Base-by-base conservation (phyloP, 208 protist genomes). In the Trypanosoma boissoni region DNA sequence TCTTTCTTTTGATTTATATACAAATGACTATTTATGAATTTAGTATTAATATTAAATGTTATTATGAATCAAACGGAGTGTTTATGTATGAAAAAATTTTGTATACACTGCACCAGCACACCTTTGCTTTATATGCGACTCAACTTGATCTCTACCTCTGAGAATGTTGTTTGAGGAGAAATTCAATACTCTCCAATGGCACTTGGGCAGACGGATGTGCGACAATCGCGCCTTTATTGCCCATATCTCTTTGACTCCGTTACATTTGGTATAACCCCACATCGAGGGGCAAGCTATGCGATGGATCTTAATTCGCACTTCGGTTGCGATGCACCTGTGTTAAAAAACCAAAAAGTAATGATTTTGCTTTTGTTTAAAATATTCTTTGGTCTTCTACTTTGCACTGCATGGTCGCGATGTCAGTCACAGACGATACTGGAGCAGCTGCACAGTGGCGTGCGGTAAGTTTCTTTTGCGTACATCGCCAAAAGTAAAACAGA, bases 401-500 rank as follows among this genome's bases (percentile, higher is more conserved):
- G 67, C n/a, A 50, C 54, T 0, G 36, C 28, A n/a, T 91, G 77
- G 78, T 27, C 69, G 1, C 64, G 29, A 8, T 91, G 77, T 42
- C 77, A 91, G 45, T 32, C 28, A n/a, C 71, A 74, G 62, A 56
- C 67, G 9, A 42, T 80, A 0, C 43, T 57, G n/a, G 51, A 80
- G 59, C 79, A 85, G 72, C 68, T 87, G 2, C 0, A 62, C n/a
- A 64, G 57, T 42, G 72, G 79, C 21, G 63, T 87, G 27, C 68
- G 79, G 10, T 86, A 84, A n/a, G 50, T 45, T 87, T 2, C 68
- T 87, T 45, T 60, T 83, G 21, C 74, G 77, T 12, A 8, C 83
- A 0, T 57, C 50, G 0, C 64, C 56, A 5, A 23, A 72, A 41
- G 18, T 16, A 18, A 45, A 56, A 27, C 44, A 58, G 0, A 37